A percentile compares a stretch with the other conserved stretches of the same genome.
phyloP scores from a whole-genome alignment of 2,329 filamentous ascomycete species.

The Periconia macrospinosa region DNA sequence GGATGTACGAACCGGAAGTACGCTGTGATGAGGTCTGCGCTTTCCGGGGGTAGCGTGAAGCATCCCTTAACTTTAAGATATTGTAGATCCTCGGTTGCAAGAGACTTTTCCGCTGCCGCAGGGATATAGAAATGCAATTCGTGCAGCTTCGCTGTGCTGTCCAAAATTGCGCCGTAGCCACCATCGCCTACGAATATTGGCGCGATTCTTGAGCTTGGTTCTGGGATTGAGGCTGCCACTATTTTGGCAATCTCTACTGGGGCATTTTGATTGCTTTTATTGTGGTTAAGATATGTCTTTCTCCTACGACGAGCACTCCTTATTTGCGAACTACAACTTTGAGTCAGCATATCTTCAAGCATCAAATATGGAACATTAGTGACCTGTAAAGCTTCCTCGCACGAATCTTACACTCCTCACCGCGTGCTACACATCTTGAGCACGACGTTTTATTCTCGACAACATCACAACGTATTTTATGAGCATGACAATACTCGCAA shows the following conservation, averaged over 20 bases:
- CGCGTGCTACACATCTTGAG: conserved; percentile 10
- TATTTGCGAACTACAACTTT: not conserved
- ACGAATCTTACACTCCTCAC: conserved; percentile 6
- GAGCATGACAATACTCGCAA: conserved; percentile 12
- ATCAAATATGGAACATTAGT: not conserved
- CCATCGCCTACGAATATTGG: conserved; percentile 11
- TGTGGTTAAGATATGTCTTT: not conserved
- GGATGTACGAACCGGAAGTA: conserved; percentile 46
- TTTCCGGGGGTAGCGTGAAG: conserved; percentile 33
- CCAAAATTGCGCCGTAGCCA: conserved; percentile 9
- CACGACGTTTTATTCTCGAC: conserved; percentile 5
- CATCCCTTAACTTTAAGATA: conserved; percentile 39
- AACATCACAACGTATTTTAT: conserved; percentile 14
- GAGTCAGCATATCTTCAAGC: not conserved
- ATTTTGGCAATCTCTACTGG: not conserved
- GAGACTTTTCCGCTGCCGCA: conserved; percentile 7
- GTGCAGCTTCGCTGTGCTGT: not conserved
- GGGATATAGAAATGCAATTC: conserved; percentile 13
- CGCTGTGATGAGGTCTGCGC: conserved; percentile 35
- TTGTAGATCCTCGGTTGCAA: conserved; percentile 24
- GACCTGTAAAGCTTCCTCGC: conserved; percentile 11
- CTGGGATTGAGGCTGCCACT: conserved; percentile 6
- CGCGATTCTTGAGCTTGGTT: conserved; percentile 4
- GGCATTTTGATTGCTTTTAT: not conserved
- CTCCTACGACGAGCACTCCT: not conserved